Evolutionary conservation across 2,329 filamentous ascomycete genomes (phyloP).

Genomic region (Scytalidium sp.): DNA sequence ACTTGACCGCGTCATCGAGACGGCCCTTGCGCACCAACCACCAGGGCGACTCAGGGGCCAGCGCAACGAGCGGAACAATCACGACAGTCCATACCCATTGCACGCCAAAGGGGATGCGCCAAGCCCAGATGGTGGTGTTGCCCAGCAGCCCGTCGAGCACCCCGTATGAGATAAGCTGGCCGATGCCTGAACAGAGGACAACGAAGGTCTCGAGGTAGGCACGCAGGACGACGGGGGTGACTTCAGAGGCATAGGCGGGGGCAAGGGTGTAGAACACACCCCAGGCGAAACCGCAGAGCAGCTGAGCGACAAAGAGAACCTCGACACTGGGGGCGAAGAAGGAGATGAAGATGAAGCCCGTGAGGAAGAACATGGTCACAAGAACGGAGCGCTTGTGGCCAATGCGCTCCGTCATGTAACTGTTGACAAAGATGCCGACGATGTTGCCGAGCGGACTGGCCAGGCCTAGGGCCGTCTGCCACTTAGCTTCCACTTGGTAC

Average conservation of each 20-base stretch:
- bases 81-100: slow-evolving; percentile 49
- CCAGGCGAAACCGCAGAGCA: slow-evolving; percentile 45
- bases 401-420: slow-evolving; percentile 36
- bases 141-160: slow-evolving; percentile 39
- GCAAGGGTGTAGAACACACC: slow-evolving; percentile 43
- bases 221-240: slow-evolving; percentile 47
- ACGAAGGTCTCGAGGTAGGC: slow-evolving; percentile 48
- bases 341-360: slow-evolving; percentile 43
- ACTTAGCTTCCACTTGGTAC: slow-evolving; percentile 36
- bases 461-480: slow-evolving; percentile 39
- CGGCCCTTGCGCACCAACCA: slow-evolving; percentile 41
- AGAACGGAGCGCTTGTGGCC: slow-evolving; percentile 46
- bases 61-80: slow-evolving; percentile 31
- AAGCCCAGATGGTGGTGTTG: slow-evolving; percentile 41
- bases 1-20: slow-evolving; percentile 37
- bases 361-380: slow-evolving; percentile 37
- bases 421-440: slow-evolving; percentile 37
- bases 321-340: slow-evolving; percentile 46
- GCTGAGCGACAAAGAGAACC: slow-evolving; percentile 42
- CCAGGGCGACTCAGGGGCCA: slow-evolving; percentile 47
- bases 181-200: slow-evolving; percentile 47
- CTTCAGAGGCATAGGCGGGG: slow-evolving; percentile 34
- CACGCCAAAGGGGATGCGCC: slow-evolving; percentile 44
- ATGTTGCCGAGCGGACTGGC: slow-evolving; percentile 38
- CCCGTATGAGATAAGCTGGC: slow-evolving; percentile 42